Base-by-base conservation (phyloP, 768 basidiomycete genomes). In the Aureoboletus auriporus region DNA sequence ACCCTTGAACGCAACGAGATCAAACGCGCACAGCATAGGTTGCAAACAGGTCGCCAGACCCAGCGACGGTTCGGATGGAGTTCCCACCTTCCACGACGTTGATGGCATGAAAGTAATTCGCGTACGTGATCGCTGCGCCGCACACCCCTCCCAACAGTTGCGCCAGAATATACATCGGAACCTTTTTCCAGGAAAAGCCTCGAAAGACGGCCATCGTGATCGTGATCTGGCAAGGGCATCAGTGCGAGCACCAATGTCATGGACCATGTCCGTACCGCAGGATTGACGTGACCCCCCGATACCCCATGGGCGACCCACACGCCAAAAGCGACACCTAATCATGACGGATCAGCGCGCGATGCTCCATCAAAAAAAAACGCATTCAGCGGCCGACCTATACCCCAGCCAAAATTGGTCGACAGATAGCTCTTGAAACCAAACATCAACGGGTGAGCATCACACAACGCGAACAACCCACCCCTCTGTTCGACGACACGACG, bases 121-220 rank as follows among this genome's bases (percentile, higher is more conserved):
- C 82, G 47, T 84, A 84, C 29, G 78, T 62, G 39, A 80, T 53
- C 0, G 72, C 74, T 9, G 75, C 76, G 4, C 79, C 82, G 28
- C 74, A 69, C 27, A 83, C 51, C 7, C 67, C 82, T 12, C 83
- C 82, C 37, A 83, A 56, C 28, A 82, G 42, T 61, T 86, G 84
- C 1, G 80, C 75, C 36, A 78, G 58, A 39, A 83, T 75, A 63
- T 80, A 33, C 33, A 14, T 73, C 1, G 87, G 86, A 1, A 88
- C 87, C 67, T 90, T 89, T 55, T 72, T 74, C 82, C 82, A 84
- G 0, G 87, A 84, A 65, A 89, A 88, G 23, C 77, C 78, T 52
- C 86, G 78, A 65, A 81, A 85, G 1, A 33, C 33, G 33, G 76
- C 83, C 23, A 86, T 62, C 12, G 78, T 73, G 36, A 89, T 60